These are phyloP conservation scores for Skeletonema costatum DNA, from an alignment of 108 stramenopile genomes.

Conservation along the genomic window DNA sequence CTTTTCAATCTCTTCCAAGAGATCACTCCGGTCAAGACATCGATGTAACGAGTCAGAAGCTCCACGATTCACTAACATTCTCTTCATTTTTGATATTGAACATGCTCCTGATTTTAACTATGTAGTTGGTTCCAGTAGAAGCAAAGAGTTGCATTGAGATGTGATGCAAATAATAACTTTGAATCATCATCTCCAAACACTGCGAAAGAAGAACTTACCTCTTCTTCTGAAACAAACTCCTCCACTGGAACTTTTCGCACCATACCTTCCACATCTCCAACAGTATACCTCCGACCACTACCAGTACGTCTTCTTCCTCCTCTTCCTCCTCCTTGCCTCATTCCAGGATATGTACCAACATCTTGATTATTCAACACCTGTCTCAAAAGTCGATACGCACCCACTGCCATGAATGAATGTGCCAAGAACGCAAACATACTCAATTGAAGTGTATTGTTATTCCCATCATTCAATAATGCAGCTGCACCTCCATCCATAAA, in stretches of 20 bases:
- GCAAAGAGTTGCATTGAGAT: not conserved
- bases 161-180: not conserved
- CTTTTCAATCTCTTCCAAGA: conserved; percentile 20
- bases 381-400: conserved; percentile 27
- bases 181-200: no score
- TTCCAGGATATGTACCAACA: conserved; percentile 25
- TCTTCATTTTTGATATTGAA: conserved; percentile 32
- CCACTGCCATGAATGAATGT: conserved; percentile 30
- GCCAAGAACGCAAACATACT: conserved; percentile 22
- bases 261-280: conserved; percentile 31
- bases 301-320: not conserved
- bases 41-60: conserved; percentile 10
- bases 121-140: not conserved
- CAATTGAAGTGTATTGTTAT: conserved; percentile 4
- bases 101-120: conserved; percentile 15
- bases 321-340: not conserved
- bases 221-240: conserved; percentile 35
- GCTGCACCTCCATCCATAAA: conserved; percentile 11
- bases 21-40: conserved; percentile 32
- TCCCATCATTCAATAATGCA: conserved; percentile 11
- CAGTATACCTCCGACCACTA: conserved; percentile 10
- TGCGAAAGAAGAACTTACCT: not conserved
- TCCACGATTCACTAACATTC: conserved; percentile 40
- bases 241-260: conserved; percentile 40
- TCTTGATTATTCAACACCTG: conserved; percentile 11